Conservation (phyloP, 2,329 filamentous ascomycete species). For the Penicillium digitatum region DNA sequence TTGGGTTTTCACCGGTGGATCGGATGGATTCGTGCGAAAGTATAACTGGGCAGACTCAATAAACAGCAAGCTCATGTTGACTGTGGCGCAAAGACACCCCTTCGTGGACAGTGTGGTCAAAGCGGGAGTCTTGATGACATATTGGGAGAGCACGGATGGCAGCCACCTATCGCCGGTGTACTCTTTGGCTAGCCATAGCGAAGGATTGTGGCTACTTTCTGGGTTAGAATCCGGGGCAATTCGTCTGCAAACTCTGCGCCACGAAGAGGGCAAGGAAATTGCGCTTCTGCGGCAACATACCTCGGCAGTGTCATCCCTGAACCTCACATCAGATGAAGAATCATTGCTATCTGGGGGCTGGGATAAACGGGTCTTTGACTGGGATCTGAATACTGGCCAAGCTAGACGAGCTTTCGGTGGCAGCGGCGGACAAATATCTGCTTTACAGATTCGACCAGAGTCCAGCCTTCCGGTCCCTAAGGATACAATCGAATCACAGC, state of each 20-base stretch:
- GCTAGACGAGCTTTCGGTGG: slow-evolving; percentile 71
- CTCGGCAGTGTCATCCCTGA: slow-evolving; percentile 85
- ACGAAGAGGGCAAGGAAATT: slow-evolving; percentile 91
- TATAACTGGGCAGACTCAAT: slow-evolving; percentile 94
- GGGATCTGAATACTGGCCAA: slow-evolving; percentile 86
- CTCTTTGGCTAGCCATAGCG: slow-evolving; percentile 83
- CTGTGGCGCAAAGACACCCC: slow-evolving; percentile 90
- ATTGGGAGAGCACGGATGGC: slow-evolving; percentile 96
- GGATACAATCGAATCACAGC: slow-evolving; percentile 55
- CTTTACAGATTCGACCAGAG: slow-evolving; percentile 77
- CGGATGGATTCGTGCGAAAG: slow-evolving; percentile 93
- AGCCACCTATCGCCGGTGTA: slow-evolving; percentile 79
- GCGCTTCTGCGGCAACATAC: slow-evolving; percentile 75
- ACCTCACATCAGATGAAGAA: slow-evolving; percentile 76
- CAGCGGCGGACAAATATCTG: slow-evolving; percentile 77
- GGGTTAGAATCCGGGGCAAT: slow-evolving; percentile 88
- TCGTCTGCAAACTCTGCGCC: slow-evolving; percentile 86
- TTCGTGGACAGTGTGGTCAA: slow-evolving; percentile 98
- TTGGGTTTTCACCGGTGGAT: slow-evolving; percentile 90
- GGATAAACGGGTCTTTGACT: slow-evolving; percentile 92
- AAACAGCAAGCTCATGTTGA: slow-evolving; percentile 88
- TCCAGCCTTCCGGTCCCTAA: slow-evolving; percentile 71
- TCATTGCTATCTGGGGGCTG: slow-evolving; percentile 89
- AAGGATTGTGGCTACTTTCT: slow-evolving; percentile 86
- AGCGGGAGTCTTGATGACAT: slow-evolving; percentile 87